These are phyloP conservation scores for Cenchrus fungigraminus DNA, from an alignment of 176 grass and related monocot genomes.

Conservation along the genomic window DNA sequence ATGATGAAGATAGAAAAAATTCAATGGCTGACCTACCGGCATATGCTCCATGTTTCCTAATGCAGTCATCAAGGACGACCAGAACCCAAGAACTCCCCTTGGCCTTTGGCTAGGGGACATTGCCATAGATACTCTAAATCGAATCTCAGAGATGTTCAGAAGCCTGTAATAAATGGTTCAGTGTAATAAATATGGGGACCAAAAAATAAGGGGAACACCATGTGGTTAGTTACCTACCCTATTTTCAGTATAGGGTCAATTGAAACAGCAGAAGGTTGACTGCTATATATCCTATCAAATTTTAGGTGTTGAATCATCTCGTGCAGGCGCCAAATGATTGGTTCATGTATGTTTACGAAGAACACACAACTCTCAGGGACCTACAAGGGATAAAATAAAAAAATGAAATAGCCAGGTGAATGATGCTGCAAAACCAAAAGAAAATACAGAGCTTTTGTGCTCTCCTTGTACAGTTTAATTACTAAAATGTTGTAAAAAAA, in stretches of 20 bases:
- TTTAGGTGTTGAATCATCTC: slow-evolving; percentile 95
- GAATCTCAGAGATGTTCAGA: slow-evolving; percentile 89
- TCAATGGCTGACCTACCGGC: slow-evolving; percentile 63
- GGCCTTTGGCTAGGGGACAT: slow-evolving; percentile 96
- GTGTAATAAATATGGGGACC: slow-evolving; percentile 12
- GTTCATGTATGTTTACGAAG: slow-evolving; percentile 93
- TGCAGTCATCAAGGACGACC: slow-evolving; percentile 99
- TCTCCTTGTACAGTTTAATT: neutral
- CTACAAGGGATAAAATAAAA: slow-evolving; percentile 44
- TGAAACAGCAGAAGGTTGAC: slow-evolving; percentile 82
- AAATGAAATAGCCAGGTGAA: neutral
- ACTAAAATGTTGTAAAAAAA: neutral
- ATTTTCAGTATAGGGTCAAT: slow-evolving; percentile 94
- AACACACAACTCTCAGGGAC: slow-evolving; percentile 85
- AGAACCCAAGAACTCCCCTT: slow-evolving; percentile 97
- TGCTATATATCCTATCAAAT: slow-evolving; percentile 66
- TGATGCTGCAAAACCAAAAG: neutral
- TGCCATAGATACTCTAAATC: slow-evolving; percentile 96
- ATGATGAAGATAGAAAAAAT: slow-evolving; percentile 19
- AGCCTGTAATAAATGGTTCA: slow-evolving; percentile 57
- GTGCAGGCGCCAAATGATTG: slow-evolving; percentile 92
- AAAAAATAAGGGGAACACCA: slow-evolving; percentile 10
- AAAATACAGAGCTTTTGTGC: neutral
- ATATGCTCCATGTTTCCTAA: slow-evolving; percentile 99
- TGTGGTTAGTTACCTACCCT: slow-evolving; percentile 56